Evolutionary conservation across 306 rosid genomes (phyloP), one percentile per base, ranked within the genome.

Genomic region (Castanopsis chinensis): DNA sequence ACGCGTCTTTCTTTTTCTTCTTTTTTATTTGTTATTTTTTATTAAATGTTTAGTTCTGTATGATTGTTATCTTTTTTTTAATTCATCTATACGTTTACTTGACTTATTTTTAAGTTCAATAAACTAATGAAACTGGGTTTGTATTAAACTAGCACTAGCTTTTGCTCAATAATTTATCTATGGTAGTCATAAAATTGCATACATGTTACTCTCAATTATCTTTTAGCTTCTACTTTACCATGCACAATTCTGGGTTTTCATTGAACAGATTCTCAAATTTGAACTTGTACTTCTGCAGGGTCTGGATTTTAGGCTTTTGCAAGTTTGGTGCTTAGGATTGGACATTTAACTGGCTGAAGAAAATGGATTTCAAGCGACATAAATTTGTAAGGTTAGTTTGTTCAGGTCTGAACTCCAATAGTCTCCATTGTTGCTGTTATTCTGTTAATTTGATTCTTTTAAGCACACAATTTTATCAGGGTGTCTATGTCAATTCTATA

Each of bases 311-410:
- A 54, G 33, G 33, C n/a, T 12, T 17, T 63, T 28, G 10, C 52
- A n/a, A 67, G 27, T 67, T 67, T 33, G 70, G 72, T 1, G 35
- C 45, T 67, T 67, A 3, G 4, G 2, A n/a, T n/a, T 33, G 52
- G 17, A 68, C 25, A 28, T 35, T 45, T 19, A 33, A 67, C 20
- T 8, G 25, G 25, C 70, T 25, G 37, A 72, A 79, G 79, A 28
- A 49, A 25, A 90, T 94, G 96, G 64, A 75, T 49, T 6, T 75
- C 43, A 80, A 64, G 83, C 85, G 76, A 75, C 69, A 54, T 21
- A 88, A 77, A 74, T 85, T 82, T 90, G 89, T 88, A 55, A 94
- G 97, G 98, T 94, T 80, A 71, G 92, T 84, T 69, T 18, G 57
- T 73, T 69, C 53, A 78, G 21, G 27, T 77, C 59, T 80, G 4